Conservation (phyloP, 352 stramenopile genomes). For the Phytophthora cryptogea region DNA sequence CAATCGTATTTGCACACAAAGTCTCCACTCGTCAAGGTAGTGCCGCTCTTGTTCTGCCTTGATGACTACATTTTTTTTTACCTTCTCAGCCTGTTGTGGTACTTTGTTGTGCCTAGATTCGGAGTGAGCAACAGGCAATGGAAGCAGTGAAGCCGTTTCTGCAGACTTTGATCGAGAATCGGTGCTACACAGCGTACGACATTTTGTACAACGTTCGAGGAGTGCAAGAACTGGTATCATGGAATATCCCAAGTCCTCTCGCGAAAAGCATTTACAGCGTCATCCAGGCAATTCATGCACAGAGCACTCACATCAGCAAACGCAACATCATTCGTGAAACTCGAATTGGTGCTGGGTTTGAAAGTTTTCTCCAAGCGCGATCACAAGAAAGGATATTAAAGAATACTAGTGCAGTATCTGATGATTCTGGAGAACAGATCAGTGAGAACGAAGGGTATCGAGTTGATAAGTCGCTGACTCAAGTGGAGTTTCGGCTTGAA, state of each 20-base stretch:
- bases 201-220: conserved; percentile 57
- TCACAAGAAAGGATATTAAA: neutral
- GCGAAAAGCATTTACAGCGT: conserved; percentile 58
- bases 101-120: conserved; percentile 36
- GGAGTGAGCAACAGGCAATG: conserved; percentile 53
- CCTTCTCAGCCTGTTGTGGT: neutral
- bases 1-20: conserved; percentile 40
- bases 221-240: conserved; percentile 55
- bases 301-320: conserved; percentile 45
- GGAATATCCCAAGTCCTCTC: conserved; percentile 53
- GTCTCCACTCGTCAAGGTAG: conserved; percentile 54
- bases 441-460: neutral
- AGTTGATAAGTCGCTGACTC: neutral
- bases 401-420: neutral
- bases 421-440: neutral
- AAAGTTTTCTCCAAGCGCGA: conserved; percentile 40
- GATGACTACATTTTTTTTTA: neutral
- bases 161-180: conserved; percentile 42
- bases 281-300: conserved; percentile 50
- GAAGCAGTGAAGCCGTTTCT: conserved; percentile 46
- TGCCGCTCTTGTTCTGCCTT: neutral
- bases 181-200: conserved; percentile 58
- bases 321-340: conserved; percentile 49
- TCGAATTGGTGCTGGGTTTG: conserved; percentile 46
- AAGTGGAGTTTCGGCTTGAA: conserved; percentile 39